Evolutionary conservation across 2,329 filamentous ascomycete genomes (phyloP).

Genomic region (Beauveria varroae): DNA sequence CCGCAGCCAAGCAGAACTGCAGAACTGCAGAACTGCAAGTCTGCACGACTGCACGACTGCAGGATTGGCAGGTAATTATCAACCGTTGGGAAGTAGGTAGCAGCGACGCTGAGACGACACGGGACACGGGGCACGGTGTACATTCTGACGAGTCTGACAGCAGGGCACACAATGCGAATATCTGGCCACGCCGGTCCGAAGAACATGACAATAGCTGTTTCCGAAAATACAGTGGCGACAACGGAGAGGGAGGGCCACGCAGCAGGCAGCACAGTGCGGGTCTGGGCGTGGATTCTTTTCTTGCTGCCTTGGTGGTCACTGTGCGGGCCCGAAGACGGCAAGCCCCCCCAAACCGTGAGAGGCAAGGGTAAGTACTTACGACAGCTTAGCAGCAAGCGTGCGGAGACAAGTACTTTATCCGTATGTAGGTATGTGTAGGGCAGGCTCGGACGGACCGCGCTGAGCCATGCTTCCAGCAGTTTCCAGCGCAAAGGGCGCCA

Average conservation of each 20-base stretch:
- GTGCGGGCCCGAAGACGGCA: not conserved
- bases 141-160: too few species aligned
- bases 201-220: not conserved
- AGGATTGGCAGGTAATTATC: not conserved
- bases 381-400: not conserved
- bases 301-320: not conserved
- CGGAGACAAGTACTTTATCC: not conserved
- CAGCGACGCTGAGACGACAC: not conserved
- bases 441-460: not conserved
- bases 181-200: not conserved
- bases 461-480: conserved; percentile 1
- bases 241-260: not conserved
- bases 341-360: not conserved
- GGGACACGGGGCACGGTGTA: not conserved
- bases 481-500: conserved; percentile 4
- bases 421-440: too few species aligned
- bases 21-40: not conserved
- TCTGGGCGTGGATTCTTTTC: not conserved
- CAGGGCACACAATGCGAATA: not conserved
- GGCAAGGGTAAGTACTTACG: not conserved
- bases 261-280: not conserved
- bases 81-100: not conserved
- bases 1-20: too few species aligned
- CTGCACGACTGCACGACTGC: not conserved
- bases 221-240: conserved; percentile 1